Conservation (phyloP, 345 rosid species). For the Draba incana region DNA sequence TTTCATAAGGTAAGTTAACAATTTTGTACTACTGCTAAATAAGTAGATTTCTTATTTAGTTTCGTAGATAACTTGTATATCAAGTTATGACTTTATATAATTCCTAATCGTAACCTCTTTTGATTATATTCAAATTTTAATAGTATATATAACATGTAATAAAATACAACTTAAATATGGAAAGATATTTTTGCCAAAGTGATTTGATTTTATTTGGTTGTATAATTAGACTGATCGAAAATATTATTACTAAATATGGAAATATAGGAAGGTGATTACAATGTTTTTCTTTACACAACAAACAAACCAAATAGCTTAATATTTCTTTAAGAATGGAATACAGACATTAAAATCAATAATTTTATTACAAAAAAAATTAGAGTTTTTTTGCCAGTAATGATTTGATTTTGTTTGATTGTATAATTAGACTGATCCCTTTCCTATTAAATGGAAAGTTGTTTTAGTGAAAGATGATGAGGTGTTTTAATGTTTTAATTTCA, state of each 20-base stretch:
- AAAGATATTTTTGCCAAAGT: no score
- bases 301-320: slow-evolving; percentile 26
- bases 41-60: no score
- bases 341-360: slow-evolving; percentile 19
- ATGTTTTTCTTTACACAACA: slow-evolving; percentile 31
- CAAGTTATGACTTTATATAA: neutral
- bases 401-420: no score
- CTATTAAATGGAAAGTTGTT: no score
- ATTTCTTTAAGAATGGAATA: slow-evolving; percentile 9
- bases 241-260: neutral
- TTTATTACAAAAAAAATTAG: slow-evolving; percentile 4
- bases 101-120: neutral
- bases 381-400: no score
- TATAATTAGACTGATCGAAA: neutral
- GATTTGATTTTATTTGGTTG: neutral
- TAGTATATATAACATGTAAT: neutral
- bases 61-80: neutral
- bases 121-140: neutral
- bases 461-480: no score
- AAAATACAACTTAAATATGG: neutral
- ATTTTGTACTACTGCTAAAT: neutral
- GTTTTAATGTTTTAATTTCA: no score
- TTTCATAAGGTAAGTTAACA: neutral
- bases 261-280: slow-evolving; percentile 4
- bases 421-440: no score